phyloP scores from a whole-genome alignment of 768 basidiomycete species.

The Daedaleopsis nitida region DNA sequence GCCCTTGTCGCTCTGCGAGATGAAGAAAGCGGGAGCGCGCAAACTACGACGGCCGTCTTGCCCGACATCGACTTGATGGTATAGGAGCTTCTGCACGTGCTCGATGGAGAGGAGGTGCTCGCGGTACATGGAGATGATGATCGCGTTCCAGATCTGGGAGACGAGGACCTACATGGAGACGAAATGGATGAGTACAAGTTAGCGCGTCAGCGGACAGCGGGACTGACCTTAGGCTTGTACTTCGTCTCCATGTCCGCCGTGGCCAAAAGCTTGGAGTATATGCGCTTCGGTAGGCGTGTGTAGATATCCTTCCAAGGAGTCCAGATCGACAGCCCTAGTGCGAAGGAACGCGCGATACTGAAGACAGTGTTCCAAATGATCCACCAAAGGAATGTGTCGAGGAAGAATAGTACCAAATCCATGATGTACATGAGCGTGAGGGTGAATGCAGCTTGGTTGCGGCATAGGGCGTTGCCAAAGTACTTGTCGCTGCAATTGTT shows the following conservation, averaged over 20 bases:
- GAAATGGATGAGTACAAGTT: not conserved
- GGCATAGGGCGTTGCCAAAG: constrained; percentile 83
- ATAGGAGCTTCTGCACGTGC: constrained; percentile 96
- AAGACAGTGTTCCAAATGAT: constrained; percentile 99
- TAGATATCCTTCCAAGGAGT: constrained; percentile 99
- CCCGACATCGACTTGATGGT: constrained; percentile 91
- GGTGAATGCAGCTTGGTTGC: constrained; percentile 93
- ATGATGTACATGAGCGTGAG: constrained; percentile 98
- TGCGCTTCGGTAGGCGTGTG: constrained; percentile 92
- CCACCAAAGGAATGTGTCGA: constrained; percentile 99
- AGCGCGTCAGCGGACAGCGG: not conserved
- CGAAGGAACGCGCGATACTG: constrained; percentile 85
- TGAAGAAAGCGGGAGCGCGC: constrained; percentile 97
- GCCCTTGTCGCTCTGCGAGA: constrained; percentile 88
- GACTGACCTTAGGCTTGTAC: constrained; percentile 95
- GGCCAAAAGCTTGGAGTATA: constrained; percentile 93
- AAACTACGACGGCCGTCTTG: constrained; percentile 87
- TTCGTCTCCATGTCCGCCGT: constrained; percentile 96
- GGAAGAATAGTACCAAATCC: constrained; percentile 96
- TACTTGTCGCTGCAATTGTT: constrained; percentile 87
- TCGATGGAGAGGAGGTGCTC: constrained; percentile 98
- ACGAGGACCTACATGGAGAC: constrained; percentile 73
- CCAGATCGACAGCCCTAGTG: constrained; percentile 95
- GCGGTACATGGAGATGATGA: constrained; percentile 99
- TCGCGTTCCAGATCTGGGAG: constrained; percentile 99